These are phyloP conservation scores for Colletotrichum neosansevieriae DNA, from an alignment of 2,329 filamentous ascomycete genomes.

Conservation along the genomic window DNA sequence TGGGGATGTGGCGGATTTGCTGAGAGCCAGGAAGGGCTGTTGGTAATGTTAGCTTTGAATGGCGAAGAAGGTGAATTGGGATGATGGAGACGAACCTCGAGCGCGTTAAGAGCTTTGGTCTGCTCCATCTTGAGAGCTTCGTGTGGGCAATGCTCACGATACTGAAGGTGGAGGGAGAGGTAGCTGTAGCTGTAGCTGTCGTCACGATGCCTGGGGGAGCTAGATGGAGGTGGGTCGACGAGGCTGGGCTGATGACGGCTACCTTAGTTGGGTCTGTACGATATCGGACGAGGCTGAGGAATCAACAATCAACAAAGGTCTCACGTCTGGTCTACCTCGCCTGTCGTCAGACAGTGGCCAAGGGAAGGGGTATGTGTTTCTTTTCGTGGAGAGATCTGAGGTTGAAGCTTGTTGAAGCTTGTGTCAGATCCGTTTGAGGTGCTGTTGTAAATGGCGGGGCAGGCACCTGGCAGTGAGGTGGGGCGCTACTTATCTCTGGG, in stretches of 20 bases:
- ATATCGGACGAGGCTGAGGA: constrained; percentile 19
- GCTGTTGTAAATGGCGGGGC: constrained; percentile 28
- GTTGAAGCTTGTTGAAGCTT: constrained; percentile 38
- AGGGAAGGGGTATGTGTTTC: constrained; percentile 17
- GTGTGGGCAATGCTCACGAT: constrained; percentile 15
- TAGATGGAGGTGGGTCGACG: constrained; percentile 19
- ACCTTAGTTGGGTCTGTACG: not conserved
- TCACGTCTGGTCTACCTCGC: not conserved
- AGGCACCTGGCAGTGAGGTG: constrained; percentile 14
- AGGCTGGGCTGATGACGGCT: constrained; percentile 24
- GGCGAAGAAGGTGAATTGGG: not conserved
- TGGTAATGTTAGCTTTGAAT: constrained; percentile 51
- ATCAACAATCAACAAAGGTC: not conserved
- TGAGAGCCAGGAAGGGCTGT: constrained; percentile 90
- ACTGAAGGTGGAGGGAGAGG: not conserved
- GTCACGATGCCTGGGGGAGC: constrained; percentile 5
- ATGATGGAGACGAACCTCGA: constrained; percentile 62
- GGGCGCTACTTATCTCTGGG: not conserved
- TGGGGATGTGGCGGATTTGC: constrained; percentile 85
- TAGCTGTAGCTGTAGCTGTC: constrained; percentile 1
- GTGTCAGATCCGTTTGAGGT: constrained; percentile 47
- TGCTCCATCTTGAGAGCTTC: constrained; percentile 73
- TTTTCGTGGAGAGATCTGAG: constrained; percentile 22
- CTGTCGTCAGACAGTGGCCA: constrained; percentile 12
- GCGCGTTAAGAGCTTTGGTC: constrained; percentile 72